Conservation (phyloP, 108 stramenopile species). For the Skeletonema marinoi region DNA sequence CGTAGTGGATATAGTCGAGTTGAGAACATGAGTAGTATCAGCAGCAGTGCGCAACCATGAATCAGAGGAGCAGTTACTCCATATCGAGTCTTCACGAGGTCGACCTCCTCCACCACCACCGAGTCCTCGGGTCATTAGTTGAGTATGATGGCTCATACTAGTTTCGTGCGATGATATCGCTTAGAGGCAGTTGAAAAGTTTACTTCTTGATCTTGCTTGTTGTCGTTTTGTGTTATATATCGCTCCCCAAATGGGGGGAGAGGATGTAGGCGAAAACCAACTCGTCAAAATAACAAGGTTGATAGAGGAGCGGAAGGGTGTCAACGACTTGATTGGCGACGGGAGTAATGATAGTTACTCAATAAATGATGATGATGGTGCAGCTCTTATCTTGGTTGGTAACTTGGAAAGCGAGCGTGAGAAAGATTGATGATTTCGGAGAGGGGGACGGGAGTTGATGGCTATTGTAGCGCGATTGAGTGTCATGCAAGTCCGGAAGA, state of each 20-base stretch:
- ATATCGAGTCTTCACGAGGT: not conserved
- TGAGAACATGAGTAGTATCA: not conserved
- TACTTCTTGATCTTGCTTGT: not conserved
- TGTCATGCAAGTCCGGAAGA: not conserved
- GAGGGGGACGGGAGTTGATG: not conserved
- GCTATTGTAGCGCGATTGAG: too few relatives aligned
- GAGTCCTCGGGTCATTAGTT: not conserved
- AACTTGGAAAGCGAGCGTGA: not conserved
- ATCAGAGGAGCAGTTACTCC: not conserved
- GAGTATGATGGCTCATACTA: slow-evolving; percentile 1
- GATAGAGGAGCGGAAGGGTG: not conserved
- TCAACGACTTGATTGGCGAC: not conserved
- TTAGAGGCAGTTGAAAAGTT: not conserved
- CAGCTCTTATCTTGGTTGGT: not conserved
- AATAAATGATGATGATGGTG: not conserved
- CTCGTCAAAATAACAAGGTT: not conserved
- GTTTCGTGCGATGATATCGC: not conserved
- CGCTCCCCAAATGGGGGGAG: not conserved
- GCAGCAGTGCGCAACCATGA: not conserved
- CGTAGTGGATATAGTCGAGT: not conserved
- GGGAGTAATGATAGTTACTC: not conserved
- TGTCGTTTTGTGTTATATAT: not conserved
- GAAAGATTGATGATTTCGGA: not conserved
- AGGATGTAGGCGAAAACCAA: not conserved
- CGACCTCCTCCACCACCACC: not conserved